These are phyloP conservation scores for Xylaria curta DNA, from an alignment of 495 filamentous ascomycete genomes.

Conservation along the genomic window DNA sequence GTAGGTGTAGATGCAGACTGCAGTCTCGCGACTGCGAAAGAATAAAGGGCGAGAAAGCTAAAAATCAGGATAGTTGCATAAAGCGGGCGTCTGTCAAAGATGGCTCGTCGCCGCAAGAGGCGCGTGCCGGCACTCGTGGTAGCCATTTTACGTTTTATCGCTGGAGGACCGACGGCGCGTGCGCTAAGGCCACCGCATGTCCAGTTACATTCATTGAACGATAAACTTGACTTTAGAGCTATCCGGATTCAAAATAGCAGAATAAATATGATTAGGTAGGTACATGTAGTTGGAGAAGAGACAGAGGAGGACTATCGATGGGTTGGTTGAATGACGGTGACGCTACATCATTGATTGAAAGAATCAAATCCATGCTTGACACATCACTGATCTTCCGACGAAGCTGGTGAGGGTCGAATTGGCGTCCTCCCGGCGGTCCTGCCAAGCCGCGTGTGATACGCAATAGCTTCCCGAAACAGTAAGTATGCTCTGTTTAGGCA, in stretches of 20 bases:
- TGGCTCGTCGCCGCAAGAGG: constrained; percentile 20
- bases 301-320: not conserved
- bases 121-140: not conserved
- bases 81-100: constrained; percentile 46
- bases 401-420: not conserved
- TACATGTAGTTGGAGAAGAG: not conserved
- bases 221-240: not conserved
- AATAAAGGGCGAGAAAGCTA: constrained; percentile 43
- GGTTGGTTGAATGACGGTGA: constrained; percentile 13
- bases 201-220: not conserved
- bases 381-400: not conserved
- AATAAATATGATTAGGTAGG: not conserved
- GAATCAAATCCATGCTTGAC: constrained; percentile 9
- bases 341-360: not conserved
- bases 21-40: constrained; percentile 36
- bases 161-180: not conserved
- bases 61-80: constrained; percentile 46
- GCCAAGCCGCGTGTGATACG: constrained; percentile 7
- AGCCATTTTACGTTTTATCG: constrained; percentile 12
- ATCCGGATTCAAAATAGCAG: not conserved
- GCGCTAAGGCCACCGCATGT: constrained; percentile 6
- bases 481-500: not conserved
- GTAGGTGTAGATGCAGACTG: not conserved
- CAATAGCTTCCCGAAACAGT: constrained; percentile 12
- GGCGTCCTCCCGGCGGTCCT: not conserved